Base-by-base conservation (phyloP, 1,284 basidiomycete species). In the Apiotrichum domesticum region DNA sequence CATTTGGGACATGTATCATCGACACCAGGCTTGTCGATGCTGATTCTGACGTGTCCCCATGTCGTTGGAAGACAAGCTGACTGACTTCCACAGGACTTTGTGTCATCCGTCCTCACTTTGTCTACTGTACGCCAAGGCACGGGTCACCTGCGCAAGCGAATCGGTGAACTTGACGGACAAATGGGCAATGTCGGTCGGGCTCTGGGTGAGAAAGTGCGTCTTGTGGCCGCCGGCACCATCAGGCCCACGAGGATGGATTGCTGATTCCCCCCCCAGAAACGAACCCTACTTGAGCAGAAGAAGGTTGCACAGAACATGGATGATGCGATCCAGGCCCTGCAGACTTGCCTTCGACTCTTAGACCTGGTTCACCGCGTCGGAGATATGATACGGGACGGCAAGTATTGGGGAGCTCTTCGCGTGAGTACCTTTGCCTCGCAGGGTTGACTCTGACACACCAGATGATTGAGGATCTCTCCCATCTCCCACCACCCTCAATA, bases 281-380 rank as follows among this genome's bases (percentile, higher is more conserved):
- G 87, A 56, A 82, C 86, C 1, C 77, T 96, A 53, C 78, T 98
- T 13, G 90, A 97, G 73, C 86, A 88, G 32, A 90, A 90, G 78
- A 89, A 91, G 76, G 93, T 94, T 0, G 90, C 88, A 2, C 83
- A 86, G 13, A 96, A 98, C 75, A 82, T 99, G 40, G 94, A 98
- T 74, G 93, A 98, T 69, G 91, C 91, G 14, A 95, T 98, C 62
- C 93, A 97, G 68, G 89, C 89, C 4, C 78, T 98, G 5, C 93
- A 98, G 75, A 87, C 89, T 14, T 97, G 90, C 70, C 78, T 98
- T 50, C 84, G 91, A 48, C 86, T 98, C 5, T 79, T 99, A 54
- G 96, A 98, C 70, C 86, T 98, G 58, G 88, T 97, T n/a, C 86
- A 93, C 72, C 84, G 92, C 39, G 90, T 98, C 34, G 87, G 90